Base-by-base conservation (phyloP, 768 basidiomycete genomes). In the Tubosaeta sp. region DNA sequence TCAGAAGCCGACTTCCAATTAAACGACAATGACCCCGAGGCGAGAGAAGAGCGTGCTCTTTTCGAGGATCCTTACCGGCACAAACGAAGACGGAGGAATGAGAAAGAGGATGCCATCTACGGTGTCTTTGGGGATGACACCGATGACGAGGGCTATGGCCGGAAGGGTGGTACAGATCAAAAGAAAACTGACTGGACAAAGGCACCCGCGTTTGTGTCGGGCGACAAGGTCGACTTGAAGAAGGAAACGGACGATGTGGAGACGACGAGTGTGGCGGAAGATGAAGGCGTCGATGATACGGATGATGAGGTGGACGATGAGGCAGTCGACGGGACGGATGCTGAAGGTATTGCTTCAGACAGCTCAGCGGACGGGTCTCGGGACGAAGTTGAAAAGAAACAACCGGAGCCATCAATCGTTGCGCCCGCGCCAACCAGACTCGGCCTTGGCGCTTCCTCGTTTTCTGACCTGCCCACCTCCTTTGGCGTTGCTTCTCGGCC, bases 61-160 rank as follows among this genome's bases (percentile, higher is more conserved):
- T 90, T 90, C 66, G 78, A 84, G 62, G 80, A 89, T 55, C 88
- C 89, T 4, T 91, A 91, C 71, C 72, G 80, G 56, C 74, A 78
- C 60, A 91, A 89, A 65, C 79, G 83, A 50, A 77, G 83, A 54
- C 75, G 83, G 55, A 82, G 70, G 67, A 76, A 81, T 51, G 82
- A 75, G 25, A 85, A 84, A 63, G 87, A 92, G 50, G 84, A 85
- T 54, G 83, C 83, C 1, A 68, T 83, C n/a, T 89, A 90, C 60
- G 90, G 89, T 5, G 72, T 88, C 0, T 91, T 88, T 68, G 86
- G 73, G 2, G 81, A 83, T 5, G 82, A 87, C 49, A 85, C 83
- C 57, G 86, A 88, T 22, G 80, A 84, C 19, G 87, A 86, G 46
- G 74, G 69, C 25, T 61, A 61, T 43, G 60, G 56, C 46, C 59